Percentiles rank a stretch among this genome's conserved stretches.
These are phyloP conservation scores for Darksidea phi DNA, from an alignment of 495 filamentous ascomycete species.

Conservation along the genomic window DNA sequence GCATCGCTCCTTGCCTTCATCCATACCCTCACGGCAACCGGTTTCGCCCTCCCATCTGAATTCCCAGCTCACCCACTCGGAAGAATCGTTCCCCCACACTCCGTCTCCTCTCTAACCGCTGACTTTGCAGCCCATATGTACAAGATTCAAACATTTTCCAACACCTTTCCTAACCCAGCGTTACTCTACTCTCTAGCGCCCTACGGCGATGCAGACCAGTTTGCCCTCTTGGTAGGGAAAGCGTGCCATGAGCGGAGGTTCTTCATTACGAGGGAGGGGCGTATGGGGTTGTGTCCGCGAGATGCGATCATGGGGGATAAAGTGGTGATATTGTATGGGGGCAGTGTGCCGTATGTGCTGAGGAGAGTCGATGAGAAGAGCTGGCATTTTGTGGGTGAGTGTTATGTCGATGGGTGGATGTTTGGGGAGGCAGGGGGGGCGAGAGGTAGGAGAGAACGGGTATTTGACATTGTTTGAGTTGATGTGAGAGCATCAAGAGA, in stretches of 20 bases:
- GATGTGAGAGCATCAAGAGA: no score
- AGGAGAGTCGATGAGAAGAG: neutral
- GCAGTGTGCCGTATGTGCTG: constrained; percentile 6
- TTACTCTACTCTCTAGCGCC: neutral
- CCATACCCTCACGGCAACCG: constrained; percentile 8
- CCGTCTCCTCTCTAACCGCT: neutral
- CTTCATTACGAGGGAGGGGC: constrained; percentile 1
- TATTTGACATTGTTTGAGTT: neutral
- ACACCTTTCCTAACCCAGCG: no score
- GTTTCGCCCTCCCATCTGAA: constrained; percentile 6
- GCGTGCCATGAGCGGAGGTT: constrained; percentile 10
- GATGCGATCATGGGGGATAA: neutral
- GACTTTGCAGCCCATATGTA: neutral
- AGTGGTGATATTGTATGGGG: constrained; percentile 1
- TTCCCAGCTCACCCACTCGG: constrained; percentile 6
- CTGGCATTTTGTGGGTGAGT: constrained; percentile 7
- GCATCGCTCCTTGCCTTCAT: neutral
- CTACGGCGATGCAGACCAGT: constrained; percentile 6
- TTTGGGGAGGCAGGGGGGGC: constrained; percentile 4
- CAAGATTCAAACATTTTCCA: no score
- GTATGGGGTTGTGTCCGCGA: neutral
- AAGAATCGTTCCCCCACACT: constrained; percentile 1
- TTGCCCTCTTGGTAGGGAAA: constrained; percentile 2
- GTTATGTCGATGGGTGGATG: constrained; percentile 7
- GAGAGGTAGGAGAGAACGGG: neutral